These are phyloP conservation scores for Blepharisma japonicum DNA, from an alignment of 73 alveolate species.

Conservation along the genomic window DNA sequence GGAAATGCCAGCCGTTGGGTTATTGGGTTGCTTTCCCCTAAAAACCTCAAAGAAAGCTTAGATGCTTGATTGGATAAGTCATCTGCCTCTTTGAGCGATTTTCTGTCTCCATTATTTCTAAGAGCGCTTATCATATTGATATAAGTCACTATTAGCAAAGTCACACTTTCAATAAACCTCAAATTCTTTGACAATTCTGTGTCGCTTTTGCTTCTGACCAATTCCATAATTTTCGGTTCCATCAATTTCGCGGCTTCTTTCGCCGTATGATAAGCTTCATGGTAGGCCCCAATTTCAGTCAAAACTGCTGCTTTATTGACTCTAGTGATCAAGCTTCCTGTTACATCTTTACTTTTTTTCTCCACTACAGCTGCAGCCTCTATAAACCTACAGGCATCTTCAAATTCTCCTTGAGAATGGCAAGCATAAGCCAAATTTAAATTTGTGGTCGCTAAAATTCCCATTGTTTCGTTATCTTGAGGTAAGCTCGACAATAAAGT, in stretches of 20 bases:
- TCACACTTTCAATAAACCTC: slow-evolving; percentile 19
- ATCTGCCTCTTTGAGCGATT: background rate
- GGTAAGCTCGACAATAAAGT: slow-evolving; percentile 17
- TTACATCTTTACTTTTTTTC: background rate
- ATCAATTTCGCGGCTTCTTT: background rate
- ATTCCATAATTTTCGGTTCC: slow-evolving; percentile 1
- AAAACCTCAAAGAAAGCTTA: background rate
- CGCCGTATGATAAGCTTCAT: slow-evolving; percentile 8
- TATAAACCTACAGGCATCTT: background rate
- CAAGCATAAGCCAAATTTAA: slow-evolving; percentile 21
- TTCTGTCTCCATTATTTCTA: background rate
- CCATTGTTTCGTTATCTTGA: background rate
- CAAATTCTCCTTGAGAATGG: slow-evolving; percentile 22
- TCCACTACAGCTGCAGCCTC: background rate
- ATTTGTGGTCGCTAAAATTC: slow-evolving; percentile 19
- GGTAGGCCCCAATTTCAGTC: background rate
- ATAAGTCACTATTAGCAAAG: background rate
- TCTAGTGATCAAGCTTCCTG: background rate
- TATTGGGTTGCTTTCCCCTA: background rate
- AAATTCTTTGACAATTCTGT: background rate
- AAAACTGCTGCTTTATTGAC: slow-evolving; percentile 24
- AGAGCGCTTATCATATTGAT: background rate
- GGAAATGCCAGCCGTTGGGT: background rate
- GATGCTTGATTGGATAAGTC: background rate
- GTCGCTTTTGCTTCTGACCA: background rate